Evolutionary conservation across 139 green algal genomes (phyloP).

Genomic region (Tetraselmis chui): DNA sequence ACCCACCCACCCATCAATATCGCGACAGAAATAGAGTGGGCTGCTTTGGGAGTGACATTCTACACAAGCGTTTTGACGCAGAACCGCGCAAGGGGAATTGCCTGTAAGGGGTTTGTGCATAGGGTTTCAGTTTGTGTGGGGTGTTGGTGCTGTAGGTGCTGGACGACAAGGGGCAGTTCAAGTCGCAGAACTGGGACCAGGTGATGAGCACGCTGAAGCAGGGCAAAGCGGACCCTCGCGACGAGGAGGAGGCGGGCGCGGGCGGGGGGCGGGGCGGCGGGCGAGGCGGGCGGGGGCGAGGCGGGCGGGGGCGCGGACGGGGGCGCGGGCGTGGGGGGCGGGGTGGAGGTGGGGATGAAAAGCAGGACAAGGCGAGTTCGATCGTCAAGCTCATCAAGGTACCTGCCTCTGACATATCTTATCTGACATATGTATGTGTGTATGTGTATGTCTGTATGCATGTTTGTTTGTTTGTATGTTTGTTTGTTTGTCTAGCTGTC

Average conservation of each 20-base stretch:
- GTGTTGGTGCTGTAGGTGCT: too few relatives aligned
- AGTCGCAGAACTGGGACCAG: slow-evolving; percentile 60
- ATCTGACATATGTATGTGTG: too few relatives aligned
- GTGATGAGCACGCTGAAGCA: slow-evolving; percentile 21
- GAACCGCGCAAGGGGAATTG: too few relatives aligned
- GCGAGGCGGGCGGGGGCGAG: slow-evolving; percentile 11
- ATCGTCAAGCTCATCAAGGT: slow-evolving; percentile 49
- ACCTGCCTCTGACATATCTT: background rate
- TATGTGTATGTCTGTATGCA: too few relatives aligned
- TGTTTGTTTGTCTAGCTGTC: too few relatives aligned
- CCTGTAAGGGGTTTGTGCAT: too few relatives aligned
- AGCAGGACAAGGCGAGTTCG: slow-evolving; percentile 14
- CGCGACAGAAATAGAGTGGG: too few relatives aligned
- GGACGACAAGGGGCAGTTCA: slow-evolving; percentile 62
- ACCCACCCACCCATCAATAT: too few relatives aligned
- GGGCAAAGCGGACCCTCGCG: background rate
- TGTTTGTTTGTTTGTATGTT: too few relatives aligned
- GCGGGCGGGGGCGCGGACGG: slow-evolving; percentile 6
- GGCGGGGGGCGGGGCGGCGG: background rate
- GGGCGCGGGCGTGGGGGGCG: slow-evolving; percentile 20
- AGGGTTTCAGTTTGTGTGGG: too few relatives aligned
- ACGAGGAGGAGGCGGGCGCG: background rate
- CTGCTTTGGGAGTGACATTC: too few relatives aligned
- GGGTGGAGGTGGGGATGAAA: slow-evolving; percentile 15
- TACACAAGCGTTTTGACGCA: too few relatives aligned